Percentiles rank a stretch among this genome's conserved stretches.
Evolutionary conservation across 2,329 filamentous ascomycete genomes (phyloP).

Genomic region (Cryphonectria carpinicola): DNA sequence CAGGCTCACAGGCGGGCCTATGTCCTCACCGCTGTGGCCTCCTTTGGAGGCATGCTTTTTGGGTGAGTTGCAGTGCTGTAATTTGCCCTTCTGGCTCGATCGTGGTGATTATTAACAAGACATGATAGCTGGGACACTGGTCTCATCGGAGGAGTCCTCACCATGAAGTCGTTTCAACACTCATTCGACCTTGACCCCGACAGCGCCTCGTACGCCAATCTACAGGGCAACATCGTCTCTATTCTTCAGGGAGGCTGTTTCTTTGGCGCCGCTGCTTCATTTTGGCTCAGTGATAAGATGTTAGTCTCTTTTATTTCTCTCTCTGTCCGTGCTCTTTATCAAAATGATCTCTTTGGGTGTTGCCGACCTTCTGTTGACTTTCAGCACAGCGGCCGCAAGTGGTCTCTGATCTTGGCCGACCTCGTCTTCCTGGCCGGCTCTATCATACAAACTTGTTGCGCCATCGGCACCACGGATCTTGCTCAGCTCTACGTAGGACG

Average conservation of each 20-base stretch:
- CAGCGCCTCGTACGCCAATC: conserved; percentile 24
- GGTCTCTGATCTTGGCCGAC: conserved; percentile 22
- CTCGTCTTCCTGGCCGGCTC: conserved; percentile 22
- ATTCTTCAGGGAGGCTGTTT: conserved; percentile 28
- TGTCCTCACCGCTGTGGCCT: conserved; percentile 26
- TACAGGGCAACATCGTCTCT: conserved; percentile 44
- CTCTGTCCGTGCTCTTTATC: no score
- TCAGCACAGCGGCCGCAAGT: conserved; percentile 21
- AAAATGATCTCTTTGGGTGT: background rate
- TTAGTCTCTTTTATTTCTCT: background rate
- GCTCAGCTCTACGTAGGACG: conserved; percentile 28
- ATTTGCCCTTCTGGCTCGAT: background rate
- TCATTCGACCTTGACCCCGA: conserved; percentile 26
- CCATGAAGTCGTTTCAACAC: conserved; percentile 28
- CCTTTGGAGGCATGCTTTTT: conserved; percentile 28
- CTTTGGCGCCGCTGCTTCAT: conserved; percentile 32
- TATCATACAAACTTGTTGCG: conserved; percentile 24
- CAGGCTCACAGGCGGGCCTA: conserved; percentile 22
- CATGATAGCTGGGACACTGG: conserved; percentile 26
- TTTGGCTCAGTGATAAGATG: conserved; percentile 59
- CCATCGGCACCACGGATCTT: conserved; percentile 21
- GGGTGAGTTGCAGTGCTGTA: conserved; percentile 14
- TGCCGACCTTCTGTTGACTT: background rate
- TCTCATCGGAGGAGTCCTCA: conserved; percentile 28
- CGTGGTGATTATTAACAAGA: background rate